phyloP scores from a whole-genome alignment of 352 stramenopile genomes.

The Phytophthora quininea region DNA sequence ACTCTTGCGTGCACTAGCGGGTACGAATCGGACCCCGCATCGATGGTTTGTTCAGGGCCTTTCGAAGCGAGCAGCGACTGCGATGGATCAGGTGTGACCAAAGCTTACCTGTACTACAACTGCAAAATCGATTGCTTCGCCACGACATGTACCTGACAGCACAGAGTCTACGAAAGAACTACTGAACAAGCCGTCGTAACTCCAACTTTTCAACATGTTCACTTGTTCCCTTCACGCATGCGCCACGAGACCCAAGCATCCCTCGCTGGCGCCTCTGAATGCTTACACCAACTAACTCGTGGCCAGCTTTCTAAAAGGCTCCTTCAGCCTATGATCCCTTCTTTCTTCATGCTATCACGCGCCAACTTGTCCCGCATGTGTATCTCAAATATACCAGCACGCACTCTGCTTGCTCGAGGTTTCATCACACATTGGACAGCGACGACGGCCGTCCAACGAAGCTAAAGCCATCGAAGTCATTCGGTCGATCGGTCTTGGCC shows the following conservation, averaged over 20 bases:
- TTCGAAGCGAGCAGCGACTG: slow-evolving; percentile 61
- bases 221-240: slow-evolving; percentile 42
- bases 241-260: slow-evolving; percentile 30
- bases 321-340: slow-evolving; percentile 31
- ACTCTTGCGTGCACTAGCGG: slow-evolving; percentile 37
- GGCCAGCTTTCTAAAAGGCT: slow-evolving; percentile 43
- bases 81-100: slow-evolving; percentile 34
- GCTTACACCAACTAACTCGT: slow-evolving; percentile 29
- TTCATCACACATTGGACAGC: slow-evolving; percentile 57
- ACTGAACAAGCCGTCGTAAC: slow-evolving; percentile 16
- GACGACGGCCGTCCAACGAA: slow-evolving; percentile 88
- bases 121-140: slow-evolving; percentile 62
- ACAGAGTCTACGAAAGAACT: slow-evolving; percentile 9
- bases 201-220: slow-evolving; percentile 48
- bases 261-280: slow-evolving; percentile 26
- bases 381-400: slow-evolving; percentile 23
- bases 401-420: slow-evolving; percentile 14
- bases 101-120: slow-evolving; percentile 65
- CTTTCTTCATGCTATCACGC: slow-evolving; percentile 30
- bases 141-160: slow-evolving; percentile 49
- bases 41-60: slow-evolving; percentile 53
- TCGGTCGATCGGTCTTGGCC: slow-evolving; percentile 57
- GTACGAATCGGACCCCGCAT: slow-evolving; percentile 56
- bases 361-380: slow-evolving; percentile 14
- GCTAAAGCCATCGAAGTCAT: slow-evolving; percentile 91